A percentile compares a stretch with the other conserved stretches of the same genome.
These are phyloP conservation scores for Corylus americana DNA, from an alignment of 306 rosid genomes.

Conservation along the genomic window DNA sequence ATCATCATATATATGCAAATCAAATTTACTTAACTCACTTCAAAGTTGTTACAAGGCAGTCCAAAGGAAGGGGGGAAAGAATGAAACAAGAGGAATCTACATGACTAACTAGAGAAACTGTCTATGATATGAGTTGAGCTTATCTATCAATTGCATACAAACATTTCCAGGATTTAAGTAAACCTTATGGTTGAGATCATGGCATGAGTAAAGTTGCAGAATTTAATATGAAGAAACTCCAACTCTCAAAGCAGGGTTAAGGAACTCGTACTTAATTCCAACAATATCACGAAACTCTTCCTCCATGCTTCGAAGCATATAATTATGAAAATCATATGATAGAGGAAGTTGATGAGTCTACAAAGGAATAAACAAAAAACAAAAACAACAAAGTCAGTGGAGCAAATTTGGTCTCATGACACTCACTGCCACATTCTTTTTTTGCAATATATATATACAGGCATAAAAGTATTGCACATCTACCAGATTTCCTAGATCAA, in stretches of 20 bases:
- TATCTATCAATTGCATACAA: background rate
- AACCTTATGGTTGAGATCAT: background rate
- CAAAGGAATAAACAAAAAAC: slow-evolving; percentile 22
- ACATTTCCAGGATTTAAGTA: background rate
- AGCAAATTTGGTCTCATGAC: slow-evolving; percentile 25
- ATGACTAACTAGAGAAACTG: background rate
- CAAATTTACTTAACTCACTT: background rate
- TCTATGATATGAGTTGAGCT: background rate
- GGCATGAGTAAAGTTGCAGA: slow-evolving; percentile 3
- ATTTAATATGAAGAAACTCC: slow-evolving; percentile 7
- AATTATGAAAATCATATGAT: slow-evolving; percentile 82
- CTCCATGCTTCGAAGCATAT: slow-evolving; percentile 97
- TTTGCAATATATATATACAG: slow-evolving; percentile 15
- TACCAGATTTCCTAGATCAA: background rate
- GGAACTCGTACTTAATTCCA: slow-evolving; percentile 67
- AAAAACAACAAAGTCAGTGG: slow-evolving; percentile 29
- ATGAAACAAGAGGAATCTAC: background rate
- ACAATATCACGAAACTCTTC: slow-evolving; percentile 88
- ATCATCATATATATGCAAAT: background rate
- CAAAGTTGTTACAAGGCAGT: background rate
- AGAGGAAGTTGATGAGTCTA: slow-evolving; percentile 82
- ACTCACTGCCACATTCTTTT: background rate
- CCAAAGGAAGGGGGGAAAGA: background rate
- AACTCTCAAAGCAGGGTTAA: slow-evolving; percentile 13
- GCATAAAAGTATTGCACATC: slow-evolving; percentile 4